Evolutionary conservation across 495 filamentous ascomycete species (phyloP).

Genomic region (Xylaria venustula): DNA sequence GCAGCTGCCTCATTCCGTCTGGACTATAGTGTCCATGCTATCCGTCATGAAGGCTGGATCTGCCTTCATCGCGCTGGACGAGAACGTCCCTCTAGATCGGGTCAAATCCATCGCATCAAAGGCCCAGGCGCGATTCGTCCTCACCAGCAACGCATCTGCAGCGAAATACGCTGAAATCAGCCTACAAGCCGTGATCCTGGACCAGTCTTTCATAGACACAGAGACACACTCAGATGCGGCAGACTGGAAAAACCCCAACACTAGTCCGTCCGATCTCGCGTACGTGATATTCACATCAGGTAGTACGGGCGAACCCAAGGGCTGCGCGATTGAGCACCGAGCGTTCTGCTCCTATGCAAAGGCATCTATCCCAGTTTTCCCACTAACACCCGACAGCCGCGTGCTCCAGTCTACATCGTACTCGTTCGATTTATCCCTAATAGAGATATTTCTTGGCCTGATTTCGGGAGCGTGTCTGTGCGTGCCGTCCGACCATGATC

Average conservation of each 20-base stretch:
- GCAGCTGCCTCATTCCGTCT: constrained; percentile 7
- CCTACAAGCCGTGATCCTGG: background rate
- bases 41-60: constrained; percentile 40
- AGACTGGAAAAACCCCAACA: background rate
- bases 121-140: background rate
- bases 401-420: constrained; percentile 52
- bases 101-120: background rate
- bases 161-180: background rate
- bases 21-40: constrained; percentile 36
- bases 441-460: constrained; percentile 52
- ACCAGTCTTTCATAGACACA: background rate
- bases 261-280: constrained; percentile 18
- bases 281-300: constrained; percentile 52
- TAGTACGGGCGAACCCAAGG: constrained; percentile 24
- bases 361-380: constrained; percentile 33
- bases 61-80: constrained; percentile 49
- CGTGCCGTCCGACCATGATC: constrained; percentile 53
- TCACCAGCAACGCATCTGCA: background rate
- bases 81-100: constrained; percentile 24
- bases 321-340: constrained; percentile 35
- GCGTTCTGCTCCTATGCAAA: constrained; percentile 29
- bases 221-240: background rate
- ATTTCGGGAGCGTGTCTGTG: constrained; percentile 55
- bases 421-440: constrained; percentile 52
- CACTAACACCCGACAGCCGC: constrained; percentile 32